A percentile compares a stretch with the other conserved stretches of the same genome.
These are phyloP conservation scores for Wallacemonas collosoma DNA, from an alignment of 208 protist genomes.

Conservation along the genomic window DNA sequence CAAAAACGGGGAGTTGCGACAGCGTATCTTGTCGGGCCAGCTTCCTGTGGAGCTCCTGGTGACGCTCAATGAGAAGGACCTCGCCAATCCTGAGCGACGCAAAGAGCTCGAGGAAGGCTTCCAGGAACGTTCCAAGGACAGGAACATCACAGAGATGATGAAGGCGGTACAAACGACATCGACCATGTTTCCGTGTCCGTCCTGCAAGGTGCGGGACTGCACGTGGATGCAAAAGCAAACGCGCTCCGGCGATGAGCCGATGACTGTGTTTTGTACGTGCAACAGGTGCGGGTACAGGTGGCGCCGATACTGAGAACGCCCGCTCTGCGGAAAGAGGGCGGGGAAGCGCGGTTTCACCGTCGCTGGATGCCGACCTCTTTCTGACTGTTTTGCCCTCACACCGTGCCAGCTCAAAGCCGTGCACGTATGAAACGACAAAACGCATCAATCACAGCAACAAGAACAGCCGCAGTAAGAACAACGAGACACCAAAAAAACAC, in stretches of 20 bases:
- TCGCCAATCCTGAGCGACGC: conserved; percentile 79
- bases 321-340: too few relatives aligned
- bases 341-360: too few relatives aligned
- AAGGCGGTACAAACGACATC: conserved; percentile 73
- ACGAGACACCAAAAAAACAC: too few relatives aligned
- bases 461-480: too few relatives aligned
- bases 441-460: too few relatives aligned
- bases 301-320: conserved; percentile 45
- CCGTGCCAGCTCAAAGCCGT: too few relatives aligned
- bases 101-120: conserved; percentile 64
- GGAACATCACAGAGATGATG: conserved; percentile 72
- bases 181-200: conserved; percentile 83
- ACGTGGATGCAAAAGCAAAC: conserved; percentile 96
- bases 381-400: too few relatives aligned
- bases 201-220: conserved; percentile 85
- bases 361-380: too few relatives aligned
- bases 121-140: conserved; percentile 76
- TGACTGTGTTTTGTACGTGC: conserved; percentile 97
- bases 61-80: conserved; percentile 66
- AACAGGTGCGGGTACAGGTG: conserved; percentile 87
- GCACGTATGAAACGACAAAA: too few relatives aligned
- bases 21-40: conserved; percentile 52
- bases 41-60: conserved; percentile 77
- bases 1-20: conserved; percentile 67
- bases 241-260: conserved; percentile 97